Evolutionary conservation across 129 eudicot genomes (phyloP), one percentile per base, ranked within the genome.

Genomic region (Flaveria robusta): DNA sequence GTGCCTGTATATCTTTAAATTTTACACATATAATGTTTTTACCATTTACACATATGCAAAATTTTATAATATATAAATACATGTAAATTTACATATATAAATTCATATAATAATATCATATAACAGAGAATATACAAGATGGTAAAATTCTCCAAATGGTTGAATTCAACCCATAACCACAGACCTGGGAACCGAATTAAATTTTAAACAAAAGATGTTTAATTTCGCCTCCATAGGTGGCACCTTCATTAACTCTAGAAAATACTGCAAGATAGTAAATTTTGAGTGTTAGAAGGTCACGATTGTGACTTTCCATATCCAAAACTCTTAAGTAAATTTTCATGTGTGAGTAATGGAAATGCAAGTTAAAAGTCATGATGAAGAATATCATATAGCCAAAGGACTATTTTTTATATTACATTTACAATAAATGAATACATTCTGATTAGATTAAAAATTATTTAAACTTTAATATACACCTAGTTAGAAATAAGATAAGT

Each of bases 161-260:
- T n/a, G n/a, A n/a, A 75, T 37, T 66, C 59, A 79, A 47, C n/a
- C n/a, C 64, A 74, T 9, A 51, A 49, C 62, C 26, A 67, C 82
- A 75, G 77, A 89, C 97, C 96, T 91, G 93, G 80, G 84, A 27
- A 27, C 78, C 86, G 66, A 92, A 92, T 71, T 84, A 91, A 74
- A 89, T 82, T 86, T 87, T 89, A 85, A 89, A 92, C 64, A 87
- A 81, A 89, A 89, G 78, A 81, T 87, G 56, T 88, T 74, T 66
- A 92, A 69, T 81, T 92, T 92, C 4, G 97, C 71, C 77, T 89
- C 97, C 81, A 89, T 90, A 42, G 96, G 87, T 64, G 97, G 97
- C 73, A 92, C 93, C 80, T 86, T 92, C 97, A 87, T 92, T 69
- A 92, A 87, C 90, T 89, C 96, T 86, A 92, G 41, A 71, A 92